Evolutionary conservation across 306 rosid species (phyloP).

Genomic region (Gillenia trifoliata): DNA sequence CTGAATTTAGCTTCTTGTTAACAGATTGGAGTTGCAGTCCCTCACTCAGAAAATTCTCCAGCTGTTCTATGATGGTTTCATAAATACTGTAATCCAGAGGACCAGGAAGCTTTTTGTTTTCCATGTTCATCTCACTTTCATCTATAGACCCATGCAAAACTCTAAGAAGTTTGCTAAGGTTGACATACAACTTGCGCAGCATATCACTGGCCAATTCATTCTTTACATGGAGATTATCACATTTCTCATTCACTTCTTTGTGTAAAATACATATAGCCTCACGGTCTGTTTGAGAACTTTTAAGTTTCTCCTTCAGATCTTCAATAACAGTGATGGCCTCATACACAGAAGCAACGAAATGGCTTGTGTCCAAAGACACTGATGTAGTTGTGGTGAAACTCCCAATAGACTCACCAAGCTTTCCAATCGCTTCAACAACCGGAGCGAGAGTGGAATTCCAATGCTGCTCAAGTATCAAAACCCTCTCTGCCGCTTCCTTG

Average conservation of each 20-base stretch:
- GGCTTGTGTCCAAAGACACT: slow-evolving; percentile 22
- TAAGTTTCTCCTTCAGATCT: slow-evolving; percentile 59
- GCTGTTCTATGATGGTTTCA: slow-evolving; percentile 40
- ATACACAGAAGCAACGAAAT: slow-evolving; percentile 48
- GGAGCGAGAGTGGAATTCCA: slow-evolving; percentile 48
- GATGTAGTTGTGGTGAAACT: slow-evolving; percentile 25
- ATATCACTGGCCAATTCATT: slow-evolving; percentile 51
- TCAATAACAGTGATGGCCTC: slow-evolving; percentile 57
- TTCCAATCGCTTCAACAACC: slow-evolving; percentile 49
- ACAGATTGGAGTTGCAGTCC: slow-evolving; percentile 58
- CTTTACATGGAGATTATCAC: slow-evolving; percentile 53
- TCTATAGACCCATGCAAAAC: slow-evolving; percentile 38
- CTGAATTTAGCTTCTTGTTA: slow-evolving; percentile 47
- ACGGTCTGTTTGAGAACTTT: slow-evolving; percentile 43
- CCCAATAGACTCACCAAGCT: slow-evolving; percentile 59
- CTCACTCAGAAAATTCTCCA: slow-evolving; percentile 44
- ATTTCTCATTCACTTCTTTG: slow-evolving; percentile 52
- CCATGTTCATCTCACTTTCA: slow-evolving; percentile 38
- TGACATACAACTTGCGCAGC: slow-evolving; percentile 45
- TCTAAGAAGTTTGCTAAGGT: slow-evolving; percentile 47
- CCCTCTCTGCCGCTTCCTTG: slow-evolving; percentile 54
- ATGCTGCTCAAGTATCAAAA: slow-evolving; percentile 52
- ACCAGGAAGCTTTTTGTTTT: slow-evolving; percentile 46
- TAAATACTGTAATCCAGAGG: slow-evolving; percentile 56
- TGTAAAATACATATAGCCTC: slow-evolving; percentile 37